Evolutionary conservation across 148 eudicot species (phyloP).

Genomic region (Cornus suecica): DNA sequence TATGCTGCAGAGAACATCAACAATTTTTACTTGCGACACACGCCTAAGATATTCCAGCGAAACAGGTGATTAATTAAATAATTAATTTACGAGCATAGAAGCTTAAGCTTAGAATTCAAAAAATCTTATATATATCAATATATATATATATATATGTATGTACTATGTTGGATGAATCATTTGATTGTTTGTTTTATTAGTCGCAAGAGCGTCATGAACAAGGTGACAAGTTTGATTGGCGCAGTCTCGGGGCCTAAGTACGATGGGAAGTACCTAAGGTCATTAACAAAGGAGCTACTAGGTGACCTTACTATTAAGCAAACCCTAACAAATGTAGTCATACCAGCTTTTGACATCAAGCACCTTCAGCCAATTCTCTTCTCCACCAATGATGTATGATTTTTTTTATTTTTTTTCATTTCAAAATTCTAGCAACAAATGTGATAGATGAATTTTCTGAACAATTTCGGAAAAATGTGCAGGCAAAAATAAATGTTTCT

Average conservation of each 20-base stretch:
- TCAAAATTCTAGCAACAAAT: background rate
- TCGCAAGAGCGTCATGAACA: conserved; percentile 22
- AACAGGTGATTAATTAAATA: conserved; percentile 14
- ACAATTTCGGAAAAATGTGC: background rate
- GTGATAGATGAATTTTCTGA: background rate
- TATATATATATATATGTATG: too few relatives aligned
- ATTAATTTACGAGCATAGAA: too few relatives aligned
- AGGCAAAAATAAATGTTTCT: conserved; percentile 22
- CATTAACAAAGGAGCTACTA: conserved; percentile 14
- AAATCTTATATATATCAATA: too few relatives aligned
- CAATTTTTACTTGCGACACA: conserved; percentile 26
- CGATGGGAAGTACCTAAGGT: conserved; percentile 36
- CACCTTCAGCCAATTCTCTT: conserved; percentile 37
- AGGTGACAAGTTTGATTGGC: conserved; percentile 11
- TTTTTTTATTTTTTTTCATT: too few relatives aligned
- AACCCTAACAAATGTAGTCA: conserved; percentile 34
- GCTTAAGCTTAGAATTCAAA: too few relatives aligned
- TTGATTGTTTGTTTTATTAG: conserved; percentile 17
- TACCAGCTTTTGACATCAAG: too few relatives aligned
- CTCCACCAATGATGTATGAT: conserved; percentile 32
- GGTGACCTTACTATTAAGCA: conserved; percentile 26
- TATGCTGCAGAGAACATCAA: conserved; percentile 31
- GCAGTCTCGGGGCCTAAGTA: conserved; percentile 27
- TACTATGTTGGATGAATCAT: background rate
- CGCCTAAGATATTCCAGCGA: conserved; percentile 36